Evolutionary conservation across 441 rosid genomes (phyloP).

Genomic region (Croton laevigatus): DNA sequence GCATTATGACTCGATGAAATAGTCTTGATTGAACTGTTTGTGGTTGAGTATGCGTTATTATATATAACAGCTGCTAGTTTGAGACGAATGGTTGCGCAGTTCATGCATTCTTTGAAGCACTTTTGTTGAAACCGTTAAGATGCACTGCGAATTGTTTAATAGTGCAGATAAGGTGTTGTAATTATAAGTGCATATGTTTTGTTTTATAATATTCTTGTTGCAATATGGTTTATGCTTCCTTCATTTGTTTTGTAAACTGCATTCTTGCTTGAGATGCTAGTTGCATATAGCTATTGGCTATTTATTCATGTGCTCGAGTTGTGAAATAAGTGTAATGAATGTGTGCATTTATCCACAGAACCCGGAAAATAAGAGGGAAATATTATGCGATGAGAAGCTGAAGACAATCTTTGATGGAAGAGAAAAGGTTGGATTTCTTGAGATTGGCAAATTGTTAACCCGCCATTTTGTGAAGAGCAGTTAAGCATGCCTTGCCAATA

Average conservation of each 20-base stretch:
- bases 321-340: background rate
- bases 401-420: constrained; percentile 61
- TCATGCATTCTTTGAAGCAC: background rate
- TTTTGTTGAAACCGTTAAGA: background rate
- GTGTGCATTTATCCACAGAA: constrained; percentile 43
- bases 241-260: background rate
- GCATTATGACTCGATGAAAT: background rate
- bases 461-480: constrained; percentile 53
- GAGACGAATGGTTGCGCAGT: background rate
- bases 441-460: constrained; percentile 55
- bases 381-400: constrained; percentile 59
- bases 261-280: background rate
- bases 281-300: background rate
- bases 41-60: background rate
- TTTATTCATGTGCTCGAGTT: background rate
- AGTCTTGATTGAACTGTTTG: background rate
- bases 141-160: background rate
- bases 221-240: background rate
- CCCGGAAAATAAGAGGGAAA: constrained; percentile 62
- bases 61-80: background rate
- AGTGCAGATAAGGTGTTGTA: background rate
- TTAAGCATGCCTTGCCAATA: constrained; percentile 17
- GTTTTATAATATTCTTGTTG: background rate
- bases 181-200: background rate
- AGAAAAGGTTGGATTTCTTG: constrained; percentile 58